Percentiles rank a stretch among this genome's conserved stretches.
Evolutionary conservation across 176 grass and related monocot genomes (phyloP).

Genomic region (Neostapfia colusana): DNA sequence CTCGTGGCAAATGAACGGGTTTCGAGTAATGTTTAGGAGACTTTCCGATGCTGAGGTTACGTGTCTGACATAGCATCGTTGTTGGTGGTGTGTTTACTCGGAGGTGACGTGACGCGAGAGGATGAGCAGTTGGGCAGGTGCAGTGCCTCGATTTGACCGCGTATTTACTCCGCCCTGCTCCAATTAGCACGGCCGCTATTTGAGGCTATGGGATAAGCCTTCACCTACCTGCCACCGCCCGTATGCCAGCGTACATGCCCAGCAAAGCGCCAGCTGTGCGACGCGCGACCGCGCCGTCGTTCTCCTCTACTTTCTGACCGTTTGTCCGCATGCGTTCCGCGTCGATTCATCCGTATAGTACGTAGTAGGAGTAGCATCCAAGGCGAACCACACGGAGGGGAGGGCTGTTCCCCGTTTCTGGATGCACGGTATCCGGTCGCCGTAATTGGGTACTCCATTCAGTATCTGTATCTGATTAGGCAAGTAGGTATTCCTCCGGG

Average conservation of each 20-base stretch:
- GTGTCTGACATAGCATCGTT: neutral
- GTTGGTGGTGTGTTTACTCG: neutral
- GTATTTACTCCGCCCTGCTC: neutral
- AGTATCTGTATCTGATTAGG: too few species aligned
- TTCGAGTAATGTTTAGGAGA: neutral
- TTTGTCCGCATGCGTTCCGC: constrained; percentile 24
- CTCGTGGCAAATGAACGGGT: neutral
- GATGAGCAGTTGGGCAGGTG: neutral
- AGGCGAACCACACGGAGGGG: neutral
- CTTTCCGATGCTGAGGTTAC: neutral
- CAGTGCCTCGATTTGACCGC: constrained; percentile 3
- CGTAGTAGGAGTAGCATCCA: constrained; percentile 25
- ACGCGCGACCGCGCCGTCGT: neutral
- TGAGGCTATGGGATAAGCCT: neutral
- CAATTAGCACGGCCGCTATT: neutral
- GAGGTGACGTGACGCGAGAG: too few species aligned
- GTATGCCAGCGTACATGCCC: neutral
- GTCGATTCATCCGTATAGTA: neutral
- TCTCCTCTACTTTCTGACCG: neutral
- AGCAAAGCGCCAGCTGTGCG: constrained; percentile 50
- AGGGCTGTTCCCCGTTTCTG: neutral
- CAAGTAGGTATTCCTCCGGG: neutral
- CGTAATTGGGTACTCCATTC: neutral
- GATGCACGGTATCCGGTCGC: neutral
- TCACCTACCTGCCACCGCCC: constrained; percentile 25